Percentiles rank a stretch among this genome's conserved stretches.
phyloP scores from a whole-genome alignment of 176 grass and related monocot genomes.

The Pontederia crassipes region DNA sequence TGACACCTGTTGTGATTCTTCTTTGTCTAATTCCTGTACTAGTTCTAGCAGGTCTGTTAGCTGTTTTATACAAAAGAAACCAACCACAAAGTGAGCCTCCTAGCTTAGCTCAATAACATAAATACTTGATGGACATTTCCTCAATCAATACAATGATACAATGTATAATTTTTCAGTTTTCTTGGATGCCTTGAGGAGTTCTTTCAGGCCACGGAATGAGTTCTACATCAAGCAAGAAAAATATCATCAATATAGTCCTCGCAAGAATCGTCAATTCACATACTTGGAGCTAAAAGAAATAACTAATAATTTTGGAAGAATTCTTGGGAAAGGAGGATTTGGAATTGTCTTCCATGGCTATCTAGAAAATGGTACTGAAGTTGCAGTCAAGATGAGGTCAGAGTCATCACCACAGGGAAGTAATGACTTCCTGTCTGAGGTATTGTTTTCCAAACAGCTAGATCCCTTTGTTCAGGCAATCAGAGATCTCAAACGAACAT shows the following conservation, averaged over 20 bases:
- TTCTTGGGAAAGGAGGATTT: slow-evolving; percentile 65
- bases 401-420: slow-evolving; percentile 34
- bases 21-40: slow-evolving; percentile 13
- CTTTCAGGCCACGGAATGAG: slow-evolving; percentile 14
- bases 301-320: slow-evolving; percentile 48
- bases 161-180: not conserved
- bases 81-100: slow-evolving; percentile 21
- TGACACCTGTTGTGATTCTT: slow-evolving; percentile 21
- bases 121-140: not conserved
- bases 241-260: slow-evolving; percentile 1
- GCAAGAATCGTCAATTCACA: slow-evolving; percentile 42
- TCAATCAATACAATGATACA: not conserved
- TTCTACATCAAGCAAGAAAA: slow-evolving; percentile 7
- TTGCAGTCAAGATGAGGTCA: slow-evolving; percentile 59
- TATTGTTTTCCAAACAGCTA: slow-evolving; percentile 9
- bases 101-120: not conserved
- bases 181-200: not conserved
- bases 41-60: slow-evolving; percentile 14
- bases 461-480: too few species aligned
- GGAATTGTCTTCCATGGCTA: slow-evolving; percentile 49
- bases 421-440: slow-evolving; percentile 61
- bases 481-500: too few species aligned
- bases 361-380: slow-evolving; percentile 46
- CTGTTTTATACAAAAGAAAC: slow-evolving; percentile 22
- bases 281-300: slow-evolving; percentile 50